A percentile compares a stretch with the other conserved stretches of the same genome.
Conservation (phyloP, 257 asterid species). For the Solanum sejunctum region DNA sequence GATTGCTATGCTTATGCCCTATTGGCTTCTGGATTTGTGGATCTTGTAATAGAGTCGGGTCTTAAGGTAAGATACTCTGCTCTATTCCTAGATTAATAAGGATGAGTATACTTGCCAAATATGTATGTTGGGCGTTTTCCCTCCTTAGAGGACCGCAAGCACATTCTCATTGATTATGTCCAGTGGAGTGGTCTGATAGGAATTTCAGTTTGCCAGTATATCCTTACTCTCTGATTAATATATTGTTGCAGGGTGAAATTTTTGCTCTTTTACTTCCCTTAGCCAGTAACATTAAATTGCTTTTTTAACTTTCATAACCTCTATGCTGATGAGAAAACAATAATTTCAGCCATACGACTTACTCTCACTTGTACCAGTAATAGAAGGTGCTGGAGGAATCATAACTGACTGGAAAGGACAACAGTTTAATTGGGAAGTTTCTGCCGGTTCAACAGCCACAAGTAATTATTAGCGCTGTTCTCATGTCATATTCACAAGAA, state of each 20-base stretch:
- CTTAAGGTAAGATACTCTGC: conserved; percentile 50
- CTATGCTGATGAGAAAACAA: background rate
- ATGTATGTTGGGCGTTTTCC: background rate
- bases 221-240: background rate
- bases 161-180: background rate
- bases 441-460: conserved; percentile 45
- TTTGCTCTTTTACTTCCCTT: background rate
- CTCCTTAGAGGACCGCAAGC: background rate
- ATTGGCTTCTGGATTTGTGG: conserved; percentile 83
- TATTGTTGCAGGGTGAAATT: background rate
- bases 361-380: conserved; percentile 87
- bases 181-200: background rate
- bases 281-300: background rate
- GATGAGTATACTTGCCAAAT: background rate
- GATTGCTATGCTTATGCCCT: conserved; percentile 98
- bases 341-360: conserved; percentile 82
- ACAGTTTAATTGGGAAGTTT: conserved; percentile 72
- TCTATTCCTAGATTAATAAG: background rate
- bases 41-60: conserved; percentile 88
- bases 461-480: conserved; percentile 21
- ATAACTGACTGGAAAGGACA: conserved; percentile 84
- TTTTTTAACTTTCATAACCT: background rate
- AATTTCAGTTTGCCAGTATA: background rate
- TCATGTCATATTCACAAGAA: background rate
- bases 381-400: conserved; percentile 90